A percentile compares a stretch with the other conserved stretches of the same genome.
Evolutionary conservation across 345 rosid genomes (phyloP).

Genomic region (Aquilaria malaccensis): DNA sequence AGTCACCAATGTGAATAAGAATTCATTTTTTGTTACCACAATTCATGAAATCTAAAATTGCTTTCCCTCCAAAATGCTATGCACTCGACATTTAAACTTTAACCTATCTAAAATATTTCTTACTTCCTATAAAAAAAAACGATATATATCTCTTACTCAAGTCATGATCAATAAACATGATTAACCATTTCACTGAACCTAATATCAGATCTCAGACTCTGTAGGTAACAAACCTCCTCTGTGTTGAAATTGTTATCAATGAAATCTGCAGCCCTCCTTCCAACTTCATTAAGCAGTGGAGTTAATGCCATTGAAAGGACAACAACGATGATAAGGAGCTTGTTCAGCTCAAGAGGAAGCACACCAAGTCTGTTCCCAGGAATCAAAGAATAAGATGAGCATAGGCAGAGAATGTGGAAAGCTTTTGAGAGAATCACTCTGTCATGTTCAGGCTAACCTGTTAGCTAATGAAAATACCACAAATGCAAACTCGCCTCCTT

Average conservation of each 20-base stretch:
- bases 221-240: conserved; percentile 34
- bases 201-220: background rate
- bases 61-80: too few relatives aligned
- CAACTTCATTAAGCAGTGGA: conserved; percentile 80
- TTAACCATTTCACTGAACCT: background rate
- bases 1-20: too few relatives aligned
- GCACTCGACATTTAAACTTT: too few relatives aligned
- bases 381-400: conserved; percentile 10
- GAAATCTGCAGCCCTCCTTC: conserved; percentile 75
- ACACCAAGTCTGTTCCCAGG: conserved; percentile 73
- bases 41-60: too few relatives aligned
- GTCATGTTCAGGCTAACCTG: conserved; percentile 38
- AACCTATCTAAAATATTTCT: too few relatives aligned
- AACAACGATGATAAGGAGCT: conserved; percentile 91
- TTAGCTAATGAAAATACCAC: conserved; percentile 95
- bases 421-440: conserved; percentile 3
- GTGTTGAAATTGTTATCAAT: conserved; percentile 46
- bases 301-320: conserved; percentile 96
- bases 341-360: conserved; percentile 95
- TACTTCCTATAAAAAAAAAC: too few relatives aligned
- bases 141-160: too few relatives aligned
- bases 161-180: too few relatives aligned
- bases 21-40: too few relatives aligned
- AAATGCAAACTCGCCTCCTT: conserved; percentile 97
- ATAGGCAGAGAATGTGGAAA: conserved; percentile 6